A percentile compares a stretch with the other conserved stretches of the same genome.
These are phyloP conservation scores for fission yeast (Schizosaccharomyces pombe) DNA, from an alignment of 805 yeast genomes.

Conservation along the genomic window DNA sequence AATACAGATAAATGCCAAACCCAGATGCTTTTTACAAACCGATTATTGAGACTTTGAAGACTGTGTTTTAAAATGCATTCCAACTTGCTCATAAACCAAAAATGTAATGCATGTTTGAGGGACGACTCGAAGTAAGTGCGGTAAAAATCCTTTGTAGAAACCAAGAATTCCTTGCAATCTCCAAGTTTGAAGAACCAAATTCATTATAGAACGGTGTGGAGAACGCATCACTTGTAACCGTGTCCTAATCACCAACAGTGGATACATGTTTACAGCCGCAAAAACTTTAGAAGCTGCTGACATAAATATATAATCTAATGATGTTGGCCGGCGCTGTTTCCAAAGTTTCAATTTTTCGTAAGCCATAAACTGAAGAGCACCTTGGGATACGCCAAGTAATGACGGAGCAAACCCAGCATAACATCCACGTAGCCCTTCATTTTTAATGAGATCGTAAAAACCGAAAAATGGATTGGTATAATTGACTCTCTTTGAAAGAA, in stretches of 20 bases:
- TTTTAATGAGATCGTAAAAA: slow-evolving; percentile 20
- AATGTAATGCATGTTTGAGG: slow-evolving; percentile 90
- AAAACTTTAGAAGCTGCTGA: slow-evolving; percentile 46
- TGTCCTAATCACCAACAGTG: slow-evolving; percentile 23
- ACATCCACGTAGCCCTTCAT: slow-evolving; percentile 38
- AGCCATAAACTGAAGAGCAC: slow-evolving; percentile 65
- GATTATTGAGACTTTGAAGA: no score
- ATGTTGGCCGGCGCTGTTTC: background rate
- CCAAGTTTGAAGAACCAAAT: slow-evolving; percentile 17
- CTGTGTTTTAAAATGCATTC: background rate
- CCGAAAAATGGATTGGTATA: slow-evolving; percentile 41
- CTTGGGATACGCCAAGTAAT: slow-evolving; percentile 64
- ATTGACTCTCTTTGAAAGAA: slow-evolving; percentile 29
- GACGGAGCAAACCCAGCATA: slow-evolving; percentile 61
- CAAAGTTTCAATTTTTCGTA: slow-evolving; percentile 55
- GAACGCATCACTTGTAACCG: slow-evolving; percentile 37
- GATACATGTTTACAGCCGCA: slow-evolving; percentile 50
- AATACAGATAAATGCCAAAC: no score
- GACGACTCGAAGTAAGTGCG: slow-evolving; percentile 58
- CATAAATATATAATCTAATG: slow-evolving; percentile 22
- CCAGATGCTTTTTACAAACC: no score
- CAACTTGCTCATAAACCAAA: slow-evolving; percentile 41
- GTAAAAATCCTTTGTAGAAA: slow-evolving; percentile 61
- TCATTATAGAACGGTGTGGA: slow-evolving; percentile 13
- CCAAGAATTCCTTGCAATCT: slow-evolving; percentile 34